Percentiles rank a stretch among this genome's conserved stretches.
Evolutionary conservation across 345 rosid species (phyloP).

Genomic region (Noccaea caerulescens): DNA sequence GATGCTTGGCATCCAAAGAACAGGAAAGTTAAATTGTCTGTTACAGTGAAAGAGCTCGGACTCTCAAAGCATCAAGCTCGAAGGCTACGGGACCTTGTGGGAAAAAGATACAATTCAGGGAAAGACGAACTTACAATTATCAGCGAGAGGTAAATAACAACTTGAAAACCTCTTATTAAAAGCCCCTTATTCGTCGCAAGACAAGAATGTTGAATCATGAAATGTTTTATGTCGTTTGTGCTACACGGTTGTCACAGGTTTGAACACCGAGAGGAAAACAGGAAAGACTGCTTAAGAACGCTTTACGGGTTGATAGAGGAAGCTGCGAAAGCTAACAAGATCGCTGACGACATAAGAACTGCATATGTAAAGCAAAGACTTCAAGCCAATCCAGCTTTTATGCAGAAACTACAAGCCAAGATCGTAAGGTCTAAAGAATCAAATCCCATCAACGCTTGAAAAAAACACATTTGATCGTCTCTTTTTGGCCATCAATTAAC

Average conservation of each 20-base stretch:
- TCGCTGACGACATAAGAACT: slow-evolving; percentile 73
- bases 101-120: slow-evolving; percentile 91
- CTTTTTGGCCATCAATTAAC: slow-evolving; percentile 7
- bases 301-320: slow-evolving; percentile 80
- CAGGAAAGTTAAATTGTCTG: slow-evolving; percentile 86
- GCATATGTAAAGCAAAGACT: slow-evolving; percentile 80
- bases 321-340: slow-evolving; percentile 78
- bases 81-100: slow-evolving; percentile 78
- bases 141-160: slow-evolving; percentile 76
- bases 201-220: slow-evolving; percentile 20
- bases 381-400: slow-evolving; percentile 77
- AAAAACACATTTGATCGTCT: slow-evolving; percentile 6
- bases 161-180: not conserved
- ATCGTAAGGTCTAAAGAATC: slow-evolving; percentile 51
- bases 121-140: slow-evolving; percentile 93
- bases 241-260: slow-evolving; percentile 54
- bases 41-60: slow-evolving; percentile 93
- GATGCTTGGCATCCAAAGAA: slow-evolving; percentile 99
- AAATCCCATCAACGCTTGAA: slow-evolving; percentile 46
- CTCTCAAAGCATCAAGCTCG: slow-evolving; percentile 81
- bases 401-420: slow-evolving; percentile 82
- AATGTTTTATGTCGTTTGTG: slow-evolving; percentile 12
- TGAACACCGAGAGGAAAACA: slow-evolving; percentile 94
- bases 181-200: not conserved
- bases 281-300: slow-evolving; percentile 91